phyloP scores from a whole-genome alignment of 257 asterid species.

The Knoxia roxburghii region DNA sequence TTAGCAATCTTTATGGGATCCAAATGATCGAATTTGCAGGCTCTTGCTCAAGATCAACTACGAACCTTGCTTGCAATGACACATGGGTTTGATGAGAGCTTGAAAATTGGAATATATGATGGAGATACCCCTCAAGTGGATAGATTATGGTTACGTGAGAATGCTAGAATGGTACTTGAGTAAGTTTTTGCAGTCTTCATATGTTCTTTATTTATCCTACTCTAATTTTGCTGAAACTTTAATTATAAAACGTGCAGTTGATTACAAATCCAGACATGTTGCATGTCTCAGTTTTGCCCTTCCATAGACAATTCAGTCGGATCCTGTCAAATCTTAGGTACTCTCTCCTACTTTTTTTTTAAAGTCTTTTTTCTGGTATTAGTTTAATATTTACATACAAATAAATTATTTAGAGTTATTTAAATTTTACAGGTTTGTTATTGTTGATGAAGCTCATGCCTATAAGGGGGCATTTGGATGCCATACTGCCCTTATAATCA shows the following conservation, averaged over 20 bases:
- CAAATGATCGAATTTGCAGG: conserved; percentile 44
- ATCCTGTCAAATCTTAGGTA: conserved; percentile 82
- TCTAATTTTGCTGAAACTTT: conserved; percentile 19
- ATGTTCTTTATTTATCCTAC: conserved; percentile 6
- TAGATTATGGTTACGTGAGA: conserved; percentile 76
- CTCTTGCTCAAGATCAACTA: conserved; percentile 95
- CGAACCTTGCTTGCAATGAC: conserved; percentile 63
- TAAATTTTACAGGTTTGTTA: conserved; percentile 49
- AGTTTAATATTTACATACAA: background rate
- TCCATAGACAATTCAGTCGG: conserved; percentile 70
- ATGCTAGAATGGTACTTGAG: conserved; percentile 77
- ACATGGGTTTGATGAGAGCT: conserved; percentile 52
- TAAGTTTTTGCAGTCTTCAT: conserved; percentile 22
- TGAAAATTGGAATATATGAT: conserved; percentile 79
- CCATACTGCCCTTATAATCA: conserved; percentile 83
- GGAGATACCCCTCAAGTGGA: conserved; percentile 90
- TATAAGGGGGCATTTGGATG: conserved; percentile 94
- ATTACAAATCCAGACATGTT: conserved; percentile 98
- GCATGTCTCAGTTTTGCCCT: conserved; percentile 86
- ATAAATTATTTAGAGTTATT: conserved; percentile 11
- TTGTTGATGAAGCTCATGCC: conserved; percentile 89
- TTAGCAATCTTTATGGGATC: conserved; percentile 16
- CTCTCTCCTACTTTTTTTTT: conserved; percentile 6
- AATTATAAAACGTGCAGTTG: conserved; percentile 51
- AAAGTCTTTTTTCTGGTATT: background rate